Percentiles rank a stretch among this genome's conserved stretches.
Evolutionary conservation across 257 asterid species (phyloP).

Genomic region (Nicotiana obtusifolia): DNA sequence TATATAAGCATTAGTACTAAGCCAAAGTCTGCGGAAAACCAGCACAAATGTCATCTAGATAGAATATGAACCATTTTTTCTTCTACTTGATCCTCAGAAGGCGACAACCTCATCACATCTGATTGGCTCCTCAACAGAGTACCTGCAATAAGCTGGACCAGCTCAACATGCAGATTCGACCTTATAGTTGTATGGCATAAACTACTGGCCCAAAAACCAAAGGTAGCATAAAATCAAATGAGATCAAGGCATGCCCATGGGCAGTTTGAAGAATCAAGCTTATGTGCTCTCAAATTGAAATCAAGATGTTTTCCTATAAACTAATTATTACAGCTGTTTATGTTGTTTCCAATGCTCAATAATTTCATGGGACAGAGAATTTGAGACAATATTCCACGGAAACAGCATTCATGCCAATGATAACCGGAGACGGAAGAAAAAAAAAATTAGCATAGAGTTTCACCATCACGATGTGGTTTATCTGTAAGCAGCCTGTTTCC

Average conservation of each 20-base stretch:
- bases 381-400: not conserved
- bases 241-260: not conserved
- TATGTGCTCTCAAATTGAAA: not conserved
- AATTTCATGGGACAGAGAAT: not conserved
- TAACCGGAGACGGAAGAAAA: not conserved
- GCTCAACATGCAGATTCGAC: not conserved
- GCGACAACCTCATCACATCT: conserved; percentile 54
- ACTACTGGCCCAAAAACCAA: not conserved
- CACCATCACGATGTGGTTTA: conserved; percentile 78
- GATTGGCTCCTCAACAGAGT: conserved; percentile 74
- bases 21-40: conserved; percentile 11
- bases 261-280: conserved; percentile 1
- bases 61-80: conserved; percentile 56
- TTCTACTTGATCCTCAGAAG: conserved; percentile 45
- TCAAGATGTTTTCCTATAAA: not conserved
- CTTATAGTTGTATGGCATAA: conserved; percentile 3
- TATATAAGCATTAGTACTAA: conserved; percentile 15
- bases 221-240: not conserved
- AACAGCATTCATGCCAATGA: not conserved
- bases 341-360: not conserved
- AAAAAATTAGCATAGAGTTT: conserved; percentile 3
- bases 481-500: conserved; percentile 67
- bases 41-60: conserved; percentile 11
- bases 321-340: not conserved
- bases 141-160: conserved; percentile 33